Evolutionary conservation across 495 filamentous ascomycete species (phyloP).

Genomic region (Terfezia claveryi): DNA sequence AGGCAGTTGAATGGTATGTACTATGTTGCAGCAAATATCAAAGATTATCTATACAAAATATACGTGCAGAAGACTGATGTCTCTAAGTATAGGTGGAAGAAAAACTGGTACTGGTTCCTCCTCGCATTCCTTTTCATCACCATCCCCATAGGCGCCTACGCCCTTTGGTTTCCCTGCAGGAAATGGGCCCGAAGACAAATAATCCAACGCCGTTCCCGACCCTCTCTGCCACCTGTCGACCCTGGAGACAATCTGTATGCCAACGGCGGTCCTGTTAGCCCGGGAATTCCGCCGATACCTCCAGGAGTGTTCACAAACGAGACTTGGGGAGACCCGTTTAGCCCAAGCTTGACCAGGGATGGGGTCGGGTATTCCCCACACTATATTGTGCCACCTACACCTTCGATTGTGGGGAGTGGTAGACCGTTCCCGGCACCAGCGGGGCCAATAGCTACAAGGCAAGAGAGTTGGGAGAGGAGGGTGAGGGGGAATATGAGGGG

Average conservation of each 20-base stretch:
- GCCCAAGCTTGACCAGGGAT: neutral
- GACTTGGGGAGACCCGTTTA: neutral
- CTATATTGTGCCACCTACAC: neutral
- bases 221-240: neutral
- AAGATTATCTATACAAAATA: neutral
- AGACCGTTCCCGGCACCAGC: neutral
- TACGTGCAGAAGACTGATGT: neutral
- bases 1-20: conserved; percentile 1
- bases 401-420: neutral
- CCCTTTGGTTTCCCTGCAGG: conserved; percentile 11
- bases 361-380: neutral
- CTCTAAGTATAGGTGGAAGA: conserved; percentile 9
- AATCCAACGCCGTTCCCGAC: conserved; percentile 4
- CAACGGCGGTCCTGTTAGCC: neutral
- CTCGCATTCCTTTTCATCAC: conserved; percentile 15
- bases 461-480: conserved; percentile 17
- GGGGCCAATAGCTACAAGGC: conserved; percentile 1
- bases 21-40: neutral
- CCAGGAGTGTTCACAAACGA: neutral
- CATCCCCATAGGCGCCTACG: conserved; percentile 10
- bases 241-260: neutral
- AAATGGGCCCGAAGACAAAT: conserved; percentile 13
- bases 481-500: conserved; percentile 6
- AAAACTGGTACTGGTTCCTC: conserved; percentile 14
- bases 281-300: neutral